These are phyloP conservation scores for Oleoguttula mirabilis DNA, from an alignment of 495 filamentous ascomycete species.

Conservation along the genomic window DNA sequence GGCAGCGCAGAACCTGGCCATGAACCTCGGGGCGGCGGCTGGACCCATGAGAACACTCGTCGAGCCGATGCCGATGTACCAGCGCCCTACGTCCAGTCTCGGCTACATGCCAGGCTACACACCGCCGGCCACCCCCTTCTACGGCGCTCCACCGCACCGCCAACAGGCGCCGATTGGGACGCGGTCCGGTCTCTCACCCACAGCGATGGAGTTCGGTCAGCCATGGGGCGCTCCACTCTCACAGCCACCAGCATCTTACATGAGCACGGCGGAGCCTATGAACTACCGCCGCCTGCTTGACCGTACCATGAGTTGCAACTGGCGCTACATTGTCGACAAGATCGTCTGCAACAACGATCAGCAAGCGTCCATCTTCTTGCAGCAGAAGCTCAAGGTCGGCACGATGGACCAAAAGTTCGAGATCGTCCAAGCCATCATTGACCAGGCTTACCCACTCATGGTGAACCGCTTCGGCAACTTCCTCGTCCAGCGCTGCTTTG, in stretches of 20 bases:
- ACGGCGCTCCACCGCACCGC: not conserved
- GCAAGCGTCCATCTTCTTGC: slow-evolving; percentile 94
- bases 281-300: slow-evolving; percentile 94
- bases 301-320: slow-evolving; percentile 93
- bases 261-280: slow-evolving; percentile 81
- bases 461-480: slow-evolving; percentile 98
- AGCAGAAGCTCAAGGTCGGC: slow-evolving; percentile 97
- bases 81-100: slow-evolving; percentile 22
- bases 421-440: slow-evolving; percentile 91
- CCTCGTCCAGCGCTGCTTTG: slow-evolving; percentile 93
- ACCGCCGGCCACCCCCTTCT: slow-evolving; percentile 23
- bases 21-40: slow-evolving; percentile 8
- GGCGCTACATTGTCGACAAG: slow-evolving; percentile 99
- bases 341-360: slow-evolving; percentile 99
- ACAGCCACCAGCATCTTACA: slow-evolving; percentile 39
- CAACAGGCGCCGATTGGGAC: slow-evolving; percentile 43
- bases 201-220: slow-evolving; percentile 60
- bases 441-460: slow-evolving; percentile 92
- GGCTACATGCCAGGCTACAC: slow-evolving; percentile 27
- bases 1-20: slow-evolving; percentile 19
- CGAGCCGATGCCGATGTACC: slow-evolving; percentile 8
- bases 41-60: too few species aligned
- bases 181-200: slow-evolving; percentile 63
- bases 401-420: slow-evolving; percentile 93
- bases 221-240: slow-evolving; percentile 24